Conservation (phyloP, 257 asterid genomes). For the Fraxinus excelsior region DNA sequence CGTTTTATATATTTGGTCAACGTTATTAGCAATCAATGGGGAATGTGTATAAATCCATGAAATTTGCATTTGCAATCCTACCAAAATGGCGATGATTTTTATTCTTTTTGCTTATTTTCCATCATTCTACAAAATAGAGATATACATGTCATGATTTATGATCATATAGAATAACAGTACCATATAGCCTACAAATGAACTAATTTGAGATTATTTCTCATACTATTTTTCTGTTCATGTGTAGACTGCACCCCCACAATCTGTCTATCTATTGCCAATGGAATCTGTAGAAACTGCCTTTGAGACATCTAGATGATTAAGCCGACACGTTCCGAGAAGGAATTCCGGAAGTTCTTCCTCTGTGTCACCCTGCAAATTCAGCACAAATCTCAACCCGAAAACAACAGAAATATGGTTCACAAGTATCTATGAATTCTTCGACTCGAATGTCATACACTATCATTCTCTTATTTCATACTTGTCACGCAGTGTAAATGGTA, state of each 20-base stretch:
- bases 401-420: not conserved
- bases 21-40: not conserved
- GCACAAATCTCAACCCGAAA: not conserved
- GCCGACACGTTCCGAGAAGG: conserved; percentile 85
- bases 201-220: conserved; percentile 19
- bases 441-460: not conserved
- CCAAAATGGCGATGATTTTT: not conserved
- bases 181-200: conserved; percentile 10
- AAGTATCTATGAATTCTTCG: not conserved
- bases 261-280: conserved; percentile 25
- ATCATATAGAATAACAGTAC: not conserved
- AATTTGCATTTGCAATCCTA: not conserved
- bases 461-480: not conserved
- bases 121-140: not conserved
- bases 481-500: not conserved
- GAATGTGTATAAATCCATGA: not conserved
- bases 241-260: not conserved
- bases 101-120: not conserved
- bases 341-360: conserved; percentile 82
- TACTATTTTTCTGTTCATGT: conserved; percentile 14
- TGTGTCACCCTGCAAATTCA: conserved; percentile 65
- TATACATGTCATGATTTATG: too few relatives aligned
- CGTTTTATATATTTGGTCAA: not conserved
- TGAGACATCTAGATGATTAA: conserved; percentile 73
- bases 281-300: conserved; percentile 55